Evolutionary conservation across 2,329 filamentous ascomycete genomes (phyloP), one percentile per base, ranked within the genome.

Genomic region (Diplodia mutila): DNA sequence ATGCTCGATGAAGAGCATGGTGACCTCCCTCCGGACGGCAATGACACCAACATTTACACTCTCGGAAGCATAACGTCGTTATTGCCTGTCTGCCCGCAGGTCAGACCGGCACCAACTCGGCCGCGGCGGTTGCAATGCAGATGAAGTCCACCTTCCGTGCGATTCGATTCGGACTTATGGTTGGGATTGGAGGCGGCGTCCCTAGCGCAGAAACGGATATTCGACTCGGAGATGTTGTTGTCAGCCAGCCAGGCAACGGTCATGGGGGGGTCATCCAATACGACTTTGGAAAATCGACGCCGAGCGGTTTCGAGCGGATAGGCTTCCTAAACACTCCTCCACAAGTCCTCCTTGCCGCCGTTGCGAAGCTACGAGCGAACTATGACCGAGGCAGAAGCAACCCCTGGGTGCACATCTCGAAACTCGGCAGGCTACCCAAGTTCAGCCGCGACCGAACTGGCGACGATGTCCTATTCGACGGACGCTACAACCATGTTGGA

Each of bases 121-220:
- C 79, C 1, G 77, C 79, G 11, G 70, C 70, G 2, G 75, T 77
- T 2, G 76, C 75, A 1, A 73, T 68, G 27, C 69, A 75, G 21
- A 77, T 80, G 72, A 65, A 67, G 16, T 61, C 69, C 6, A 74
- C 73, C 4, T 82, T 81, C 68, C 67, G 61, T 6, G 48, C 25
- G 1, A 78, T 82, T 37, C 73, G 71, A 23, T 74, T 83, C 48
- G 76, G 76, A 2, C 72, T 84, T 1, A 77, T 84, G 75, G 80
- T 84, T 0, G 81, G 81, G 21, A 79, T 84, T 46, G 81, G 79
- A 0, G 78, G 78, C 32, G 73, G 73, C 25, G 72, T 73, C n/a
- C 71, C 72, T 11, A 70, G 68, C 42, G 52, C 23, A 4, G 65
- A 69, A 48, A 53, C 49, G 49, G 73, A 75, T 54, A 69, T 74